Percentiles rank a stretch among this genome's conserved stretches.
Evolutionary conservation across 164 flowering plant genomes (phyloP).

Genomic region (Dillenia turbinata): DNA sequence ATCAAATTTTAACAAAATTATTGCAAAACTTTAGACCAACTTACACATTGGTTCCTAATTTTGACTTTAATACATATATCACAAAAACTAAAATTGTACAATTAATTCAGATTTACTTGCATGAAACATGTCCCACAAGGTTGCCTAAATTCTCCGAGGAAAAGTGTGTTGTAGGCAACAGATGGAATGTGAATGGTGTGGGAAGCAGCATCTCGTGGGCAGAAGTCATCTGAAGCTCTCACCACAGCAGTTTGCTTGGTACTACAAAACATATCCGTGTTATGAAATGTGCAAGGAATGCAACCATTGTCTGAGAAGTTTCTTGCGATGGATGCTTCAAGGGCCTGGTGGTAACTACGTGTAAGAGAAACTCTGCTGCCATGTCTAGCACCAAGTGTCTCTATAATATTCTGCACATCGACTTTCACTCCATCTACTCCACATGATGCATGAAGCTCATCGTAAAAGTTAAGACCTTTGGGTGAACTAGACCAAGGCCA

Average conservation of each 20-base stretch:
- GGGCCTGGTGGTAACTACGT: conserved; percentile 78
- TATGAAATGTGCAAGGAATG: conserved; percentile 91
- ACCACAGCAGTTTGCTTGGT: conserved; percentile 84
- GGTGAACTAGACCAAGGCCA: conserved; percentile 90
- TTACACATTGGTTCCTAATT: too few species aligned
- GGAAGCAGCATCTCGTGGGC: conserved; percentile 90
- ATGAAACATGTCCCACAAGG: conserved; percentile 99
- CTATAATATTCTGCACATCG: conserved; percentile 87
- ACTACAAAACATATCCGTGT: conserved; percentile 83
- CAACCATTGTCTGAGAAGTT: conserved; percentile 90
- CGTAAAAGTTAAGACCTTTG: conserved; percentile 86
- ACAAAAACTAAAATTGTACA: too few species aligned
- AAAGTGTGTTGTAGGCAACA: conserved; percentile 87
- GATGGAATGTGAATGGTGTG: conserved; percentile 95
- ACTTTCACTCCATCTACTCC: conserved; percentile 96
- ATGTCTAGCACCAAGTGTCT: conserved; percentile 87
- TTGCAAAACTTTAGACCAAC: too few species aligned
- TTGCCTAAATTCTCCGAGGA: conserved; percentile 95
- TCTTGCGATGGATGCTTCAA: conserved; percentile 76
- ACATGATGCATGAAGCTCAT: conserved; percentile 86
- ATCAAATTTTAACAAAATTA: neutral
- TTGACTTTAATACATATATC: too few species aligned
- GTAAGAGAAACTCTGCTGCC: conserved; percentile 91
- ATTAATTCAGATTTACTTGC: conserved; percentile 29
- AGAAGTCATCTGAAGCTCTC: conserved; percentile 96